A percentile compares a stretch with the other conserved stretches of the same genome.
These are phyloP conservation scores for Pseudognaphalium luteoalbum DNA, from an alignment of 129 eudicot species.

Conservation along the genomic window DNA sequence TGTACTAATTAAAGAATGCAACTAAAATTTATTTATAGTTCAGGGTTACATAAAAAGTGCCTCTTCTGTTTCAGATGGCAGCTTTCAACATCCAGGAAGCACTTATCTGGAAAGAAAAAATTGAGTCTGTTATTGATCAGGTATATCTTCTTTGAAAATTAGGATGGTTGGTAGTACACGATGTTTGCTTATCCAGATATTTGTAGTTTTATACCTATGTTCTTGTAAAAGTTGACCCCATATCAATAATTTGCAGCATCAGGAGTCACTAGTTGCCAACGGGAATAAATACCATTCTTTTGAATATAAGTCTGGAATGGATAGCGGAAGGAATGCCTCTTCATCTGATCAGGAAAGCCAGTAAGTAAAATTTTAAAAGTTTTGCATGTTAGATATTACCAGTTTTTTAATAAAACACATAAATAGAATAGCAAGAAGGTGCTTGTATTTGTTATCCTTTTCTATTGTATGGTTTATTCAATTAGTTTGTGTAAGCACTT, in stretches of 20 bases:
- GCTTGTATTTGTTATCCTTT: background rate
- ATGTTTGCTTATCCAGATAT: slow-evolving; percentile 18
- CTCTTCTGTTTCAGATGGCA: slow-evolving; percentile 75
- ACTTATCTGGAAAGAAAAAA: slow-evolving; percentile 95
- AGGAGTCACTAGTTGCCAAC: slow-evolving; percentile 81
- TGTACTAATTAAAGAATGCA: background rate
- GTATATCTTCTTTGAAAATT: slow-evolving; percentile 37
- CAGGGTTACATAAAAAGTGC: slow-evolving; percentile 18
- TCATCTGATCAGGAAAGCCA: slow-evolving; percentile 98
- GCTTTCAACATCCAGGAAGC: slow-evolving; percentile 99
- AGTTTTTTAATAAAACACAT: background rate
- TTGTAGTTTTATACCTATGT: slow-evolving; percentile 1
- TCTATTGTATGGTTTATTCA: background rate
- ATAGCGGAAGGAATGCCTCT: slow-evolving; percentile 71
- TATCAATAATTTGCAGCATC: slow-evolving; percentile 62
- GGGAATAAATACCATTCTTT: slow-evolving; percentile 81
- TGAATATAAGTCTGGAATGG: slow-evolving; percentile 92
- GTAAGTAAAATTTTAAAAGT: slow-evolving; percentile 50
- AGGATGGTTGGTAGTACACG: slow-evolving; percentile 18
- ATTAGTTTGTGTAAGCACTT: background rate
- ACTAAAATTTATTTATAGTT: background rate
- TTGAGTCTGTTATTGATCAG: slow-evolving; percentile 97
- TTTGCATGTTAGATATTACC: slow-evolving; percentile 10
- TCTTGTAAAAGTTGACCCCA: slow-evolving; percentile 22
- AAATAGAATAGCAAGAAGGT: background rate